phyloP scores from a whole-genome alignment of 73 alveolate genomes.

The Paramecium biaurelia region DNA sequence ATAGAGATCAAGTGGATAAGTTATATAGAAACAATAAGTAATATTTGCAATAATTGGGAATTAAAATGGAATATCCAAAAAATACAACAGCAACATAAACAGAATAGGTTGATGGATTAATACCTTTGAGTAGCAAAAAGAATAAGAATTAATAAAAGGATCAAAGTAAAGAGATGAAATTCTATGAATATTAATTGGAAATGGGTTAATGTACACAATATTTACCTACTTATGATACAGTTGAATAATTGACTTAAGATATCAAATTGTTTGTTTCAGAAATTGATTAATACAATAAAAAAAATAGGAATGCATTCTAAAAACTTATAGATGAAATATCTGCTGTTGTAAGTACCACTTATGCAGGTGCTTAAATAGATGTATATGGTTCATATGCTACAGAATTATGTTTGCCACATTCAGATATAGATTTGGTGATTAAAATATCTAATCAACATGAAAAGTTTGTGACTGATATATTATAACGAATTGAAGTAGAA shows the following conservation, averaged over 20 bases:
- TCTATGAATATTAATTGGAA: background rate
- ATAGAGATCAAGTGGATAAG: background rate
- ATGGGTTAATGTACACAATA: background rate
- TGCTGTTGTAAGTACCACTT: background rate
- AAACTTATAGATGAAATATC: conserved; percentile 54
- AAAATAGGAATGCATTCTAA: conserved; percentile 44
- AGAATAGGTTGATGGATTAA: background rate
- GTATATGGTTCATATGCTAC: conserved; percentile 86
- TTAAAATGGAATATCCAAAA: background rate
- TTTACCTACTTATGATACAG: conserved; percentile 37
- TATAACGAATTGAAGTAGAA: background rate
- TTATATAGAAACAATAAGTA: background rate
- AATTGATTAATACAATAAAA: conserved; percentile 52
- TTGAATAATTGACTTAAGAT: conserved; percentile 33
- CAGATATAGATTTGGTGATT: conserved; percentile 83
- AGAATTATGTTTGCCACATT: conserved; percentile 82
- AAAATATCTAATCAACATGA: conserved; percentile 51
- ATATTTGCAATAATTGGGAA: background rate
- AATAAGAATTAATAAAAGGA: background rate
- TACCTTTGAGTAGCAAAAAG: background rate
- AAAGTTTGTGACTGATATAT: conserved; percentile 18
- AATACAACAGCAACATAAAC: conserved; percentile 23
- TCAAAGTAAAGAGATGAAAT: background rate
- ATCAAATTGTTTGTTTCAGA: conserved; percentile 57
- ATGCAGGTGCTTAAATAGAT: conserved; percentile 59